Conservation (phyloP, 768 basidiomycete genomes). For the Rhodotorula taiwanensis region DNA sequence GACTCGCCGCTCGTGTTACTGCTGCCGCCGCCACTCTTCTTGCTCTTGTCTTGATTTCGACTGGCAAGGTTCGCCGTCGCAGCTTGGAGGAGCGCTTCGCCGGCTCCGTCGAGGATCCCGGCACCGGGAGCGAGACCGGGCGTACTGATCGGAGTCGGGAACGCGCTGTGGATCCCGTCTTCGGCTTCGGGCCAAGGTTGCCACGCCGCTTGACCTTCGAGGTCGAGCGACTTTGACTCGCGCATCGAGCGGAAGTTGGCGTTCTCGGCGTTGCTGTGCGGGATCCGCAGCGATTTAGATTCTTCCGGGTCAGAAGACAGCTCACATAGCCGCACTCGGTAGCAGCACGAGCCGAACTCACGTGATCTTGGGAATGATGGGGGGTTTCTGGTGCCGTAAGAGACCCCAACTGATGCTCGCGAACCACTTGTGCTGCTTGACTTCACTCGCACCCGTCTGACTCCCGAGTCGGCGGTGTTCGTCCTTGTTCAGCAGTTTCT, state of each 20-base stretch:
- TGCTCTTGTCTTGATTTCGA: not conserved
- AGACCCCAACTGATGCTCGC: slow-evolving; percentile 92
- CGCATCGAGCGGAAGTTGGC: slow-evolving; percentile 84
- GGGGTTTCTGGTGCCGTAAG: slow-evolving; percentile 81
- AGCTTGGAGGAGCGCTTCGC: not conserved
- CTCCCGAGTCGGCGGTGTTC: slow-evolving; percentile 82
- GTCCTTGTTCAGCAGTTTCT: slow-evolving; percentile 81
- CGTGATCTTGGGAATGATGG: slow-evolving; percentile 44
- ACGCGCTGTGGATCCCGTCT: slow-evolving; percentile 15
- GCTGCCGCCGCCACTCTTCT: not conserved
- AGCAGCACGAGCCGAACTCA: slow-evolving; percentile 8
- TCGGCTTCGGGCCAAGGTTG: slow-evolving; percentile 29
- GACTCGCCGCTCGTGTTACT: not conserved
- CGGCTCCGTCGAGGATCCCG: not conserved
- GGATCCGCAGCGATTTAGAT: not conserved
- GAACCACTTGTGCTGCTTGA: slow-evolving; percentile 99
- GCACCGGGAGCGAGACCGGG: slow-evolving; percentile 2
- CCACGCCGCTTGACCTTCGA: slow-evolving; percentile 51
- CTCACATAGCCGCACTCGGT: not conserved
- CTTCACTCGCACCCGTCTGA: slow-evolving; percentile 91
- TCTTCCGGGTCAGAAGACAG: not conserved
- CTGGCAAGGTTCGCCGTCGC: not conserved
- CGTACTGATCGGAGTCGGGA: slow-evolving; percentile 17
- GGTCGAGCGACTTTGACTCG: slow-evolving; percentile 83
- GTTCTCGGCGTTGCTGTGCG: slow-evolving; percentile 57